Percentiles rank a stretch among this genome's conserved stretches.
Evolutionary conservation across 495 filamentous ascomycete genomes (phyloP).

Genomic region (Podospora didyma): DNA sequence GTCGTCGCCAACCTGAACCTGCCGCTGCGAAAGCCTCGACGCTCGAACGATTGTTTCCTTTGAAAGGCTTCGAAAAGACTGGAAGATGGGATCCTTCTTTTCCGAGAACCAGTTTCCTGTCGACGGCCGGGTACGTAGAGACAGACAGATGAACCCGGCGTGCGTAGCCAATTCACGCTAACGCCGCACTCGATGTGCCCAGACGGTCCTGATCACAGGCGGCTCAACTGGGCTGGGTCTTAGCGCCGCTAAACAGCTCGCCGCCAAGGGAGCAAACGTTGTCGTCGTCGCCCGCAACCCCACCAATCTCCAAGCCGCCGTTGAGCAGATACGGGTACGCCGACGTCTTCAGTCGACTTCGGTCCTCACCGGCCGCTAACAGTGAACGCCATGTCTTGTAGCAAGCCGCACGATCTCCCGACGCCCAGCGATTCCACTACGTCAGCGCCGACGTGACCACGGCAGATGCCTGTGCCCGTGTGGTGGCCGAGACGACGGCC

Average conservation of each 20-base stretch:
- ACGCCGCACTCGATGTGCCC: background rate
- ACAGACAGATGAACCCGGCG: too few species aligned
- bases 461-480: constrained; percentile 54
- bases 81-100: constrained; percentile 9
- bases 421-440: constrained; percentile 65
- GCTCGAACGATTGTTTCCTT: background rate
- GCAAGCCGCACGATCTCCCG: constrained; percentile 41
- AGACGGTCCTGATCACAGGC: constrained; percentile 80
- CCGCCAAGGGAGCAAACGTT: constrained; percentile 72
- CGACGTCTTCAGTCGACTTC: constrained; percentile 6
- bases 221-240: constrained; percentile 81
- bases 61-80: background rate
- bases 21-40: too few species aligned
- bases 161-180: constrained; percentile 15
- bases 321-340: constrained; percentile 57
- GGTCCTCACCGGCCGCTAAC: too few species aligned
- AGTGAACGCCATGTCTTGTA: too few species aligned
- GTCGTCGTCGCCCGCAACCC: constrained; percentile 68
- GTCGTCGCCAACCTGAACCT: too few species aligned
- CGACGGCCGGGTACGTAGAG: constrained; percentile 61
- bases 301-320: constrained; percentile 58
- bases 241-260: constrained; percentile 60
- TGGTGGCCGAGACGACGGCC: constrained; percentile 59
- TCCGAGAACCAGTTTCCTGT: constrained; percentile 62
- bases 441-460: constrained; percentile 73